Percentiles rank a stretch among this genome's conserved stretches.
Evolutionary conservation across 805 yeast species (phyloP).

Genomic region (Kuraishia floccosa): DNA sequence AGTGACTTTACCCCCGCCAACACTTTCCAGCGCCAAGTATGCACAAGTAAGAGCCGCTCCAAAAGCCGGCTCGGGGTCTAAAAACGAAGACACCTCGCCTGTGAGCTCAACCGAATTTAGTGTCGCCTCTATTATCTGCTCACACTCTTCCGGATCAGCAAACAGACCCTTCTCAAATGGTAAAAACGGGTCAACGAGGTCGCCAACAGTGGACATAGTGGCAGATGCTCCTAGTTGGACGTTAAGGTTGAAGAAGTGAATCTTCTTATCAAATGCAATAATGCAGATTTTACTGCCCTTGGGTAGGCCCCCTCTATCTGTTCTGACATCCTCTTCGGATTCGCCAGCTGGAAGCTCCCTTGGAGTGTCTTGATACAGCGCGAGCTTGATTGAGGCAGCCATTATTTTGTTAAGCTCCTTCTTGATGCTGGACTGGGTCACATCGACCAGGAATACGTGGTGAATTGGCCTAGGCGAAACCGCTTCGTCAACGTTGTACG

Average conservation of each 20-base stretch:
- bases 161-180: conserved; percentile 73
- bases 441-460: conserved; percentile 67
- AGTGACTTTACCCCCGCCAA: conserved; percentile 81
- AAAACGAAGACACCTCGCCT: conserved; percentile 24
- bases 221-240: conserved; percentile 41
- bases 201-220: conserved; percentile 50
- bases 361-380: conserved; percentile 28
- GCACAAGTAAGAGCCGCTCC: conserved; percentile 76
- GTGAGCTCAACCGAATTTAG: conserved; percentile 46
- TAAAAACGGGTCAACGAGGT: conserved; percentile 68
- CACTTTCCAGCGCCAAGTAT: conserved; percentile 39
- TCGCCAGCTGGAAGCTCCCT: too few relatives aligned
- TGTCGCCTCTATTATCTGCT: conserved; percentile 53
- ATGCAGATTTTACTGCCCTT: conserved; percentile 50
- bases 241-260: conserved; percentile 65
- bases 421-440: conserved; percentile 44
- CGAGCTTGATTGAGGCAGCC: conserved; percentile 58
- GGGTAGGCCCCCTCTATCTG: conserved; percentile 17
- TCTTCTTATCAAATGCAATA: conserved; percentile 59
- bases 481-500: conserved; percentile 42
- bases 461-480: conserved; percentile 38
- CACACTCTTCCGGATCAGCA: conserved; percentile 64
- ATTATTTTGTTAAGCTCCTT: conserved; percentile 51
- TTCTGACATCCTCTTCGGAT: conserved; percentile 10
- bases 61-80: conserved; percentile 51